These are phyloP conservation scores for Colletotrichum sp. DNA, from an alignment of 2,329 filamentous ascomycete genomes.

Conservation along the genomic window DNA sequence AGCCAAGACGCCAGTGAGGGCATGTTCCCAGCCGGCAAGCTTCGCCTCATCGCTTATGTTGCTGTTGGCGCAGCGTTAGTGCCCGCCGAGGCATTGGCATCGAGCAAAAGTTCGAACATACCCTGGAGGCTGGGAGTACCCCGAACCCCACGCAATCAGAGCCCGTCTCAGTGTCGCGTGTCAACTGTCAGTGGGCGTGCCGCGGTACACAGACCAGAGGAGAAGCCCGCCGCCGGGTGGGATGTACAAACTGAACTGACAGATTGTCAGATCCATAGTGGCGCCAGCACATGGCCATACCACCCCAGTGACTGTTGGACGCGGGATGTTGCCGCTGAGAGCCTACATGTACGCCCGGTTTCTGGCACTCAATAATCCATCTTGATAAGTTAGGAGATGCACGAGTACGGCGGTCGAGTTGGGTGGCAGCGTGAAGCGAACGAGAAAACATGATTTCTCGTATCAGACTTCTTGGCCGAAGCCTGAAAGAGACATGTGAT, in stretches of 20 bases:
- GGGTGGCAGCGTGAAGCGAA: not conserved
- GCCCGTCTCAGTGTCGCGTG: constrained; percentile 9
- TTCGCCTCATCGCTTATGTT: not conserved
- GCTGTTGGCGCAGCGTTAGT: not conserved
- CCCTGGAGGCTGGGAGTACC: not conserved
- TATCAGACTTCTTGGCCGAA: not conserved
- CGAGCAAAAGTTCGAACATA: not conserved
- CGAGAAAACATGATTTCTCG: not conserved
- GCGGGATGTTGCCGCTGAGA: not conserved
- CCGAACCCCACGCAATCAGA: not conserved
- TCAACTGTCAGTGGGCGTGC: not conserved
- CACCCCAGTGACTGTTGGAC: not conserved
- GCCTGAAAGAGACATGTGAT: not conserved
- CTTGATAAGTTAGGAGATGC: not conserved
- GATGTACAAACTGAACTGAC: not conserved
- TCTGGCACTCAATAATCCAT: not conserved
- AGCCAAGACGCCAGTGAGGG: constrained; percentile 11
- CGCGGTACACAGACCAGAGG: not conserved
- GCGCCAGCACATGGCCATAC: not conserved
- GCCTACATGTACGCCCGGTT: not conserved
- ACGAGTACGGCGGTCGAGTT: not conserved
- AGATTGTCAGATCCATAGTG: not conserved
- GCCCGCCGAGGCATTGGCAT: constrained; percentile 9
- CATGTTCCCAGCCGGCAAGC: constrained; percentile 8
- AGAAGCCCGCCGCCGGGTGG: not conserved